These are phyloP conservation scores for Tanacetum coccineum DNA, from an alignment of 129 eudicot species.

Conservation along the genomic window DNA sequence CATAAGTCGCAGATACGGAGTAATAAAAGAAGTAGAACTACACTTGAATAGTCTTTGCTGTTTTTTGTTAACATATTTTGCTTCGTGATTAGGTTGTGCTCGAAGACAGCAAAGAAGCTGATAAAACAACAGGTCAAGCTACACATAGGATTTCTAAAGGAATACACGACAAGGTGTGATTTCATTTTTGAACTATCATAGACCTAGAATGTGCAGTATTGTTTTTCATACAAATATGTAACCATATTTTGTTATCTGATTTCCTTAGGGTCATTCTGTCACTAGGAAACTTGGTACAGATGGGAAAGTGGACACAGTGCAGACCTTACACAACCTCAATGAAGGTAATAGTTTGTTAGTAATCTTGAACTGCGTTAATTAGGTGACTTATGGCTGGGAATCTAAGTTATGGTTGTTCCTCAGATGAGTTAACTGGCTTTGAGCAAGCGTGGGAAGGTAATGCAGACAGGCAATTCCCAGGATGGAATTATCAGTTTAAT, in stretches of 20 bases:
- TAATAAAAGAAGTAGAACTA: slow-evolving; percentile 21
- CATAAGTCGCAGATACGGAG: slow-evolving; percentile 62
- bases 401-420: slow-evolving; percentile 11
- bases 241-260: slow-evolving; percentile 6
- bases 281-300: slow-evolving; percentile 72
- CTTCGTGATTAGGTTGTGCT: slow-evolving; percentile 41
- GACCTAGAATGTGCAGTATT: background rate
- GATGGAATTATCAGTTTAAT: slow-evolving; percentile 41
- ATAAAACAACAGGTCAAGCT: slow-evolving; percentile 79
- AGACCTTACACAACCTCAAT: slow-evolving; percentile 73
- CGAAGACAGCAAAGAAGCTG: slow-evolving; percentile 86
- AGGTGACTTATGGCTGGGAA: background rate
- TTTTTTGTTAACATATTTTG: slow-evolving; percentile 3
- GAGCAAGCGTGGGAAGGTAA: slow-evolving; percentile 83
- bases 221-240: background rate
- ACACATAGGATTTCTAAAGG: slow-evolving; percentile 81
- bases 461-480: slow-evolving; percentile 41
- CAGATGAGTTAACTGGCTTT: slow-evolving; percentile 77
- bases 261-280: slow-evolving; percentile 72
- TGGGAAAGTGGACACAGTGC: slow-evolving; percentile 81
- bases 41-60: background rate
- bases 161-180: slow-evolving; percentile 64
- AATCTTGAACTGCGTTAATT: background rate
- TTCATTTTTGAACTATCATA: background rate
- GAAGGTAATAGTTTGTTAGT: slow-evolving; percentile 47